phyloP scores from a whole-genome alignment of 139 green algal genomes.

The Diplosphaera chodatii region DNA sequence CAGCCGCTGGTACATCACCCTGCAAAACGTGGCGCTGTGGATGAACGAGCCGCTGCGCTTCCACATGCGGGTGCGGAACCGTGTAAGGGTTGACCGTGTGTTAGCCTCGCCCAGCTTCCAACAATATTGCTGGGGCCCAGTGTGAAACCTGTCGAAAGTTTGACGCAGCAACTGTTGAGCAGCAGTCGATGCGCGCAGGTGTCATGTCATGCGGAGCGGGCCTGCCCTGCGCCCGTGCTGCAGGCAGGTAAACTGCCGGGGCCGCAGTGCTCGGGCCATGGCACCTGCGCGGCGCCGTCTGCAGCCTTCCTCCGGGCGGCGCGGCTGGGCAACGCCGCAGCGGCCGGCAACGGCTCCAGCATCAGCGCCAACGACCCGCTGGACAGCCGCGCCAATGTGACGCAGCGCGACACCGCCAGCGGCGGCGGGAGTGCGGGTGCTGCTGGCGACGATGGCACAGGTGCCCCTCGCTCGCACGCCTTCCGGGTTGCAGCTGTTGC shows the following conservation, averaged over 20 bases:
- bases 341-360: not conserved
- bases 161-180: no score
- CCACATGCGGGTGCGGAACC: not conserved
- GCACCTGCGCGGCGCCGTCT: not conserved
- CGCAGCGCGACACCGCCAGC: no score
- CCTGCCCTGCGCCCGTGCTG: not conserved
- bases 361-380: not conserved
- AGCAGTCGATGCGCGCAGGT: no score
- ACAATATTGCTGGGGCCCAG: no score
- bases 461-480: no score
- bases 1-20: constrained; percentile 2
- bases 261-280: not conserved
- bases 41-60: not conserved
- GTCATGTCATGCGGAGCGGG: not conserved
- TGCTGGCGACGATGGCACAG: no score
- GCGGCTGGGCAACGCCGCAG: not conserved
- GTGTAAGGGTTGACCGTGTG: no score
- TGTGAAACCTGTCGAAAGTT: no score
- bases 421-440: no score
- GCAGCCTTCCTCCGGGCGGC: not conserved
- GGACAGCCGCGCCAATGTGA: not conserved
- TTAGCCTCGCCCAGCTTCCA: no score
- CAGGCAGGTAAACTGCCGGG: no score
- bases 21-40: constrained; percentile 3
- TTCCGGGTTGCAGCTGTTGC: no score